phyloP scores from a whole-genome alignment of 139 green algal genomes.

The Edaphochlamys debaryana region DNA sequence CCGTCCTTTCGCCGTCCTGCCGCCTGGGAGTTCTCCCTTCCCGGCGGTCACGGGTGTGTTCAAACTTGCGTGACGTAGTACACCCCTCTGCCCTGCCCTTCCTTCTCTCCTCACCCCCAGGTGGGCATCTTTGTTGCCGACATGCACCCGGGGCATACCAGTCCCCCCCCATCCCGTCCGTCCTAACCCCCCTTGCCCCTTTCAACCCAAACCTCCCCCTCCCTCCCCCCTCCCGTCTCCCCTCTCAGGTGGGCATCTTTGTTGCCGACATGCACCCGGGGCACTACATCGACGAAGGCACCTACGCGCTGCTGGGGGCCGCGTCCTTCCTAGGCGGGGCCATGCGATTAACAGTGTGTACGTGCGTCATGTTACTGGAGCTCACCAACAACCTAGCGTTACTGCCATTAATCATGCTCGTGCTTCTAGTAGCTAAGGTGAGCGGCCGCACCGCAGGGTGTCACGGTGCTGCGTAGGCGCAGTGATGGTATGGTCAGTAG shows the following conservation, averaged over 20 bases:
- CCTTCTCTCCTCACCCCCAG: constrained; percentile 16
- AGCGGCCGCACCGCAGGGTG: background rate
- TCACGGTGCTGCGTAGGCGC: too few species aligned
- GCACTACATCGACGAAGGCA: constrained; percentile 59
- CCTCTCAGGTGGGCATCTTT: constrained; percentile 69
- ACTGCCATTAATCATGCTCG: constrained; percentile 90
- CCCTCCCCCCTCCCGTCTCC: background rate
- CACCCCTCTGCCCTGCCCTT: too few species aligned
- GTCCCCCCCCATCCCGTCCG: background rate
- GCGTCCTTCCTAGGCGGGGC: constrained; percentile 52
- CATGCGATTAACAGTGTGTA: constrained; percentile 59
- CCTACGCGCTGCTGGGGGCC: constrained; percentile 58
- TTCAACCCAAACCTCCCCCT: too few species aligned
- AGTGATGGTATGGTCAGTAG: too few species aligned
- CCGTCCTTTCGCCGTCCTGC: too few species aligned
- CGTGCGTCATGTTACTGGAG: constrained; percentile 87
- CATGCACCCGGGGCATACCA: constrained; percentile 55
- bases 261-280: constrained; percentile 70
- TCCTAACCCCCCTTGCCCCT: background rate
- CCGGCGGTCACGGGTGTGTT: too few species aligned
- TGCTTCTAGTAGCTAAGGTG: constrained; percentile 86
- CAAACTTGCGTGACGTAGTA: too few species aligned
- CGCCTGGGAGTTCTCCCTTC: too few species aligned
- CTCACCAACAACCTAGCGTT: constrained; percentile 87
- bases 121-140: constrained; percentile 78